Evolutionary conservation across 208 protist genomes (phyloP), one percentile per base, ranked within the genome.

Genomic region (Trypanosomatidae sp.): DNA sequence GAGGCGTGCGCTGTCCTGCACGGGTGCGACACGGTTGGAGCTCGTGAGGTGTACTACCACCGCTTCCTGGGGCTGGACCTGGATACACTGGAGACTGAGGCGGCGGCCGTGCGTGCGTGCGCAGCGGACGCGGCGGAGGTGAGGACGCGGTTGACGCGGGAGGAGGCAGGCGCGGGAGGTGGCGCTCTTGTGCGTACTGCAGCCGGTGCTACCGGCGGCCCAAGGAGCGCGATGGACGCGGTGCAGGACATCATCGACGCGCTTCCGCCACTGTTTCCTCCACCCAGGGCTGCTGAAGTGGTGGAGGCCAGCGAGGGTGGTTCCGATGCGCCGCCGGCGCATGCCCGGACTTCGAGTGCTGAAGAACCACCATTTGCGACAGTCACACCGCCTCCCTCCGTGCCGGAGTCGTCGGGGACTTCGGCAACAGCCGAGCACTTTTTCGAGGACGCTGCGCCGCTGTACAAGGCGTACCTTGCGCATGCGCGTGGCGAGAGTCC

Each of bases 1-100:
- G 89, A 96, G 80, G 92, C 89, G 46, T 95, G 92, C 77, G 92
- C 92, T 7, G 73, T 96, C 47, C 73, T 96, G 71, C 83, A 93
- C 77, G 92, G 92, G 19, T 96, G 92, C 69, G 85, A 90, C 50
- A 91, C 87, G 49, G 25, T 36, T 1, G 79, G 71, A 10, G 89
- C 89, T 3, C 82, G 82, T 25, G 89, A 96, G 73, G 74, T 84
- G 49, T 93, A 93, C 79, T 91, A 85, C 65, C 79, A 70, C 41
- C 71, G 76, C 66, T 96, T 96, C 71, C 77, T 92, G 22, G 41
- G 74, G 15, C 80, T 96, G 2, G 87, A 93, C 65, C 59, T 91
- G 41, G 90, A 96, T 50, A 79, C 88, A 8, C 81, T 96, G 36
- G 81, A 89, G 72, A 68, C 36, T 22, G 89, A 91, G 59, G 77